Conservation (phyloP, 164 flowering plant species). For the Vitis rotundifolia region DNA sequence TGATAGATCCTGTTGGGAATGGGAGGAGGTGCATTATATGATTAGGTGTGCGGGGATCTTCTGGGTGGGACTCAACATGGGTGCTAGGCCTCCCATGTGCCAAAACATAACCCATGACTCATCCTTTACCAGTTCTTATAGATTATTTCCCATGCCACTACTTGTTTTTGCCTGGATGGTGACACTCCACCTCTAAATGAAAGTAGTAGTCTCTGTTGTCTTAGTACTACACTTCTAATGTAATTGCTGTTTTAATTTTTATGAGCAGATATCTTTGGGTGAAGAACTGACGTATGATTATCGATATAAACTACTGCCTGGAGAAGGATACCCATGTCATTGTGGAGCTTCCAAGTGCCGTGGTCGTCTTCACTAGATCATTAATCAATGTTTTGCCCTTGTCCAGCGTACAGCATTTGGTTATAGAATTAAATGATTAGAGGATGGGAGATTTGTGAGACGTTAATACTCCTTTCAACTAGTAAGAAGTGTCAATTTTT, state of each 20-base stretch:
- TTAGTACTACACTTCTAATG: too few relatives aligned
- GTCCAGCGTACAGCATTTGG: neutral
- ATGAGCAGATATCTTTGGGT: slow-evolving; percentile 67
- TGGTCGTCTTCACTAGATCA: slow-evolving; percentile 56
- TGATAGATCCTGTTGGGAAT: neutral
- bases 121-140: neutral
- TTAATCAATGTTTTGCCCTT: neutral
- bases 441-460: slow-evolving; percentile 1
- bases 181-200: neutral
- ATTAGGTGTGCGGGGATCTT: neutral
- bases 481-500: neutral
- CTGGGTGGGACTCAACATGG: neutral
- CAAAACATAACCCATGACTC: too few relatives aligned
- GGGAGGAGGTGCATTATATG: neutral
- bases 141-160: neutral
- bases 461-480: neutral
- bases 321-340: slow-evolving; percentile 59
- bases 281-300: slow-evolving; percentile 82
- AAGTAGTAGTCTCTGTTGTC: too few relatives aligned
- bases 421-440: neutral
- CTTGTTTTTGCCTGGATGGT: neutral
- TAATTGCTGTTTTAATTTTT: neutral
- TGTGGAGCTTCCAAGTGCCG: slow-evolving; percentile 76
- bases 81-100: neutral
- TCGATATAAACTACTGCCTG: slow-evolving; percentile 44